Conservation (phyloP, 1,139 yeast genomes). For the Blastobotrys aristatus region DNA sequence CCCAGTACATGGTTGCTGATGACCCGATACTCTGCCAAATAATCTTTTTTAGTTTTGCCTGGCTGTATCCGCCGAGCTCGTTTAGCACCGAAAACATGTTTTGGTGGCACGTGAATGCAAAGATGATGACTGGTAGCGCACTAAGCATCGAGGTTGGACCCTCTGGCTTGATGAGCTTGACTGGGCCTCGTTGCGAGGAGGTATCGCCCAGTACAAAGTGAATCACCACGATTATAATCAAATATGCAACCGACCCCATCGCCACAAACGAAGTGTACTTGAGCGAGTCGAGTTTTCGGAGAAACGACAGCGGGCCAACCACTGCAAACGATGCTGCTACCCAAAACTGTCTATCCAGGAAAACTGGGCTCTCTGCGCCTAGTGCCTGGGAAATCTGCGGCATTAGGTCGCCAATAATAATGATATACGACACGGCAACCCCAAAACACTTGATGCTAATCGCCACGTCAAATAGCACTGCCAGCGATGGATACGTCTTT, state of each 20-base stretch:
- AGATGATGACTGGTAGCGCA: slow-evolving; percentile 84
- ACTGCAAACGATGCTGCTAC: slow-evolving; percentile 56
- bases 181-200: slow-evolving; percentile 45
- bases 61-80: slow-evolving; percentile 60
- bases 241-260: slow-evolving; percentile 70
- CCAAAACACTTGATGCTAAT: slow-evolving; percentile 92
- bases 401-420: slow-evolving; percentile 85
- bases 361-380: slow-evolving; percentile 17
- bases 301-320: slow-evolving; percentile 69
- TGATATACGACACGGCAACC: slow-evolving; percentile 82
- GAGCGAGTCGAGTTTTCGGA: slow-evolving; percentile 74
- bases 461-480: slow-evolving; percentile 79
- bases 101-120: slow-evolving; percentile 95
- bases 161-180: slow-evolving; percentile 52
- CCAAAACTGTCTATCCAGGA: slow-evolving; percentile 48
- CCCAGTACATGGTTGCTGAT: slow-evolving; percentile 53
- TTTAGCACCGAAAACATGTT: slow-evolving; percentile 84
- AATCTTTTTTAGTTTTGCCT: slow-evolving; percentile 48
- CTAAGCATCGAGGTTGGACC: slow-evolving; percentile 59
- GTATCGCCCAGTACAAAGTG: slow-evolving; percentile 52
- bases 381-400: slow-evolving; percentile 45
- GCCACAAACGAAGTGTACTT: slow-evolving; percentile 87
- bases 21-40: slow-evolving; percentile 52
- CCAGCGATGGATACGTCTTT: slow-evolving; percentile 76
- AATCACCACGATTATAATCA: slow-evolving; percentile 64